These are phyloP conservation scores for Neofusicoccum parvum DNA, from an alignment of 2,329 filamentous ascomycete genomes.

Conservation along the genomic window DNA sequence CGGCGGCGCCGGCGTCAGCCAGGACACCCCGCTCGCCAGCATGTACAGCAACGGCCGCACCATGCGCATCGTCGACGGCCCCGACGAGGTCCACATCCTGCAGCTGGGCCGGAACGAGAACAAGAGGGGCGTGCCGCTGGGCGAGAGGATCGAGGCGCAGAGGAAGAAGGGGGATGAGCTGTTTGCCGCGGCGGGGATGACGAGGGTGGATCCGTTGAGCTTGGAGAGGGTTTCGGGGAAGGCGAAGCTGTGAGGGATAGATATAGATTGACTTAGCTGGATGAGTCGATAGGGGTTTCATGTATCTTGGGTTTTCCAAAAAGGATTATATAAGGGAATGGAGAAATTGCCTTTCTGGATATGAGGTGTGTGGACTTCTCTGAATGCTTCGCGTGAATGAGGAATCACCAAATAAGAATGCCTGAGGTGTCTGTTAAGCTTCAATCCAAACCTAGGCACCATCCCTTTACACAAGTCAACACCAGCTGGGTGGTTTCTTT, in stretches of 20 bases:
- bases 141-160: conserved; percentile 66
- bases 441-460: too few species aligned
- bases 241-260: conserved; percentile 14
- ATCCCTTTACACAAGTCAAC: too few species aligned
- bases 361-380: too few species aligned
- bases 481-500: too few species aligned
- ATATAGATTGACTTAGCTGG: neutral
- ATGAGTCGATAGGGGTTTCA: too few species aligned
- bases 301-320: neutral
- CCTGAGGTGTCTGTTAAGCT: too few species aligned
- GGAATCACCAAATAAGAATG: too few species aligned
- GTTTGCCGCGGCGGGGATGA: conserved; percentile 59
- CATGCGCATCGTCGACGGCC: conserved; percentile 85
- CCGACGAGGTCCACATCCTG: conserved; percentile 83
- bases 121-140: conserved; percentile 63
- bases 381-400: too few species aligned
- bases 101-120: conserved; percentile 84
- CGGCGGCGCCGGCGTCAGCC: conserved; percentile 85
- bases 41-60: conserved; percentile 83
- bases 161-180: conserved; percentile 66
- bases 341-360: neutral
- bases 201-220: conserved; percentile 5
- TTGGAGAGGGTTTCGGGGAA: conserved; percentile 15
- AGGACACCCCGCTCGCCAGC: conserved; percentile 82
- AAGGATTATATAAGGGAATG: neutral